Percentiles rank a stretch among this genome's conserved stretches.
Evolutionary conservation across 805 yeast species (phyloP).

Genomic region (Candida boleticola): DNA sequence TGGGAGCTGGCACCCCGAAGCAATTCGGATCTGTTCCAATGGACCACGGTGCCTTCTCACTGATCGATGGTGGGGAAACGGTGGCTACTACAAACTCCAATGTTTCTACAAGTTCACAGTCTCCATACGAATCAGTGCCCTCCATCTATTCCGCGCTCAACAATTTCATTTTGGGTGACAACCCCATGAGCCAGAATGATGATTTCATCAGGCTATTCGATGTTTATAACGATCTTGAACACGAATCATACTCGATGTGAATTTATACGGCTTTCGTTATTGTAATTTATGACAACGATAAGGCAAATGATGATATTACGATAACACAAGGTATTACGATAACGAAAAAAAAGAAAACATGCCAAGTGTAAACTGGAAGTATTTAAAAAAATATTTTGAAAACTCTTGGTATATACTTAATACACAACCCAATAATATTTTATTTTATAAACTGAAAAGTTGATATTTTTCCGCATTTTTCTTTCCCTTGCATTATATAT

Average conservation of each 20-base stretch:
- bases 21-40: neutral
- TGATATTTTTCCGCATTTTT: no score
- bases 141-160: constrained; percentile 3
- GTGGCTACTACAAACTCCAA: neutral
- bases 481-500: no score
- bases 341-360: neutral
- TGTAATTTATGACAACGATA: no score
- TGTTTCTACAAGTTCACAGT: constrained; percentile 2
- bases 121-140: constrained; percentile 1
- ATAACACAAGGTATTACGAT: neutral
- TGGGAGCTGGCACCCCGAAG: neutral
- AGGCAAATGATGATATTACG: constrained; percentile 1
- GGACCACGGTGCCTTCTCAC: neutral
- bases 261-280: no score
- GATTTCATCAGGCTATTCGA: constrained; percentile 36
- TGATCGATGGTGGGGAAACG: constrained; percentile 11
- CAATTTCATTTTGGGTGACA: constrained; percentile 12
- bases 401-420: no score
- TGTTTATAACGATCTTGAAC: constrained; percentile 32
- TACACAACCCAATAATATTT: no score
- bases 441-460: no score
- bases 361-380: neutral
- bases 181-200: constrained; percentile 21
- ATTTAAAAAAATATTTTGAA: no score
- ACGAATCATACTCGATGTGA: no score